Evolutionary conservation across 2,329 filamentous ascomycete genomes (phyloP).

Genomic region (Podosphaera xanthii): DNA sequence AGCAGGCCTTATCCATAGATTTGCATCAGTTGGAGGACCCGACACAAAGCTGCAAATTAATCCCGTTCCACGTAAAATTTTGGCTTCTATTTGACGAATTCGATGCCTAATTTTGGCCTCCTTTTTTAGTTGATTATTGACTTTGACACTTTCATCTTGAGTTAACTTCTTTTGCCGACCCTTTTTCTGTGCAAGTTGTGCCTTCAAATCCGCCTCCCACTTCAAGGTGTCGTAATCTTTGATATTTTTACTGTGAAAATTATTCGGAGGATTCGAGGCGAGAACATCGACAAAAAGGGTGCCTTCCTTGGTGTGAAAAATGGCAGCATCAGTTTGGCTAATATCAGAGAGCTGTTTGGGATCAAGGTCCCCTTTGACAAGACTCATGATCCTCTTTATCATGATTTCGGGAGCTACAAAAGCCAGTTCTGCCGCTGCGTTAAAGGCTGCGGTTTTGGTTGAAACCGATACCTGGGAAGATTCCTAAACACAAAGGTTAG

Average conservation of each 20-base stretch:
- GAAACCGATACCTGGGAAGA: slow-evolving; percentile 16
- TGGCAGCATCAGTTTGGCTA: slow-evolving; percentile 74
- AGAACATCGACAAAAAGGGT: slow-evolving; percentile 79
- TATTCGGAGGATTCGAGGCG: slow-evolving; percentile 51
- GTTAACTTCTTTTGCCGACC: slow-evolving; percentile 79
- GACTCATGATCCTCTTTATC: slow-evolving; percentile 49
- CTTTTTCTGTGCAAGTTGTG: slow-evolving; percentile 80
- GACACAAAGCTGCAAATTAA: slow-evolving; percentile 63
- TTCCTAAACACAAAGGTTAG: slow-evolving; percentile 7
- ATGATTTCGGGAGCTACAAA: slow-evolving; percentile 78
- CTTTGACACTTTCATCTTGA: slow-evolving; percentile 68
- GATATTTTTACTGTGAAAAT: slow-evolving; percentile 60
- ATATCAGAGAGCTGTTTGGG: slow-evolving; percentile 44
- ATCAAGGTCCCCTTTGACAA: slow-evolving; percentile 54
- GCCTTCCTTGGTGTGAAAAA: slow-evolving; percentile 76
- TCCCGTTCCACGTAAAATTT: slow-evolving; percentile 60
- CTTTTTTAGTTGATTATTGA: slow-evolving; percentile 75
- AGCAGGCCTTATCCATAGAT: slow-evolving; percentile 68
- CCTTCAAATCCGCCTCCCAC: slow-evolving; percentile 84
- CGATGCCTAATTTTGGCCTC: slow-evolving; percentile 56
- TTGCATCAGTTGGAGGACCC: slow-evolving; percentile 73
- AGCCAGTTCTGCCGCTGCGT: slow-evolving; percentile 70
- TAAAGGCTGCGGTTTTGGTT: slow-evolving; percentile 51
- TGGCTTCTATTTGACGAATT: slow-evolving; percentile 46
- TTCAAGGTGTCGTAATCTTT: slow-evolving; percentile 93